Conservation (phyloP, 1,284 basidiomycete genomes). For the Volvariella surrecta region DNA sequence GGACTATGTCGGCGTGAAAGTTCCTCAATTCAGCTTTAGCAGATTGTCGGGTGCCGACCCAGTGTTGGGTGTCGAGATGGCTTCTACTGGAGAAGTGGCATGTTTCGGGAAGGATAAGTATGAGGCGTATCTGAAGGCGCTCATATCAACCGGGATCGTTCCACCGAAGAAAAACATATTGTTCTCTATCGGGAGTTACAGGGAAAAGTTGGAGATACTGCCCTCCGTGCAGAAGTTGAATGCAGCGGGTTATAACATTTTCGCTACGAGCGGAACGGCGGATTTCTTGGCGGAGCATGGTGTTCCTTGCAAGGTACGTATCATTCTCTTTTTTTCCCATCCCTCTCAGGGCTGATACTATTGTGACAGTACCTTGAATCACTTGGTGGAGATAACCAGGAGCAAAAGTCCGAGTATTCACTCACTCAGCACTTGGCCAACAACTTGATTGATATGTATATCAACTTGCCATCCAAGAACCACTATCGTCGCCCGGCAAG, state of each 20-base stretch:
- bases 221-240: constrained; percentile 96
- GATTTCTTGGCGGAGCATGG: constrained; percentile 90
- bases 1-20: constrained; percentile 98
- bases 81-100: constrained; percentile 98
- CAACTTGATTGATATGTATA: constrained; percentile 97
- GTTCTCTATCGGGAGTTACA: constrained; percentile 92
- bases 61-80: constrained; percentile 99
- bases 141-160: constrained; percentile 93
- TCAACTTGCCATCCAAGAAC: constrained; percentile 98
- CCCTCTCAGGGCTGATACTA: too few relatives aligned
- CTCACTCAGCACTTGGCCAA: constrained; percentile 92
- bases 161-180: constrained; percentile 95
- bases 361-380: constrained; percentile 79
- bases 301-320: constrained; percentile 72
- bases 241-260: constrained; percentile 92
- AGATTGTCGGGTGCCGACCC: constrained; percentile 95
- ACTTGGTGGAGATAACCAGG: constrained; percentile 65
- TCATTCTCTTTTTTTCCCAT: too few relatives aligned
- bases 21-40: constrained; percentile 97
- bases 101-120: constrained; percentile 98
- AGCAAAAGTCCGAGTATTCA: constrained; percentile 94
- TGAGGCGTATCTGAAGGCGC: constrained; percentile 95
- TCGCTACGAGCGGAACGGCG: constrained; percentile 94
- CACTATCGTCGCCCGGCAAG: constrained; percentile 95
- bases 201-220: constrained; percentile 96